Evolutionary conservation across 345 rosid genomes (phyloP).

Genomic region (Salix udensis): DNA sequence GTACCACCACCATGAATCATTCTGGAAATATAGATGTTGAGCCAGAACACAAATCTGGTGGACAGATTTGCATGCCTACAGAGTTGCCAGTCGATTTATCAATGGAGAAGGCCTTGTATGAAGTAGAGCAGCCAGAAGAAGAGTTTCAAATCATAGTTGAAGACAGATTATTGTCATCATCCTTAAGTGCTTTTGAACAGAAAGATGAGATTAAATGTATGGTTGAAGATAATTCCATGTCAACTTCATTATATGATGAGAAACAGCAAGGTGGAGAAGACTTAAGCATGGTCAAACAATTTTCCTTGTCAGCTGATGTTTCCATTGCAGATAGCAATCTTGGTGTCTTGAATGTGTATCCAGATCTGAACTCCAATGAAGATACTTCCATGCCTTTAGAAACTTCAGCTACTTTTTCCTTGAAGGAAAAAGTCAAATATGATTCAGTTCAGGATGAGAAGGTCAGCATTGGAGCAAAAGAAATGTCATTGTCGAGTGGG

Average conservation of each 20-base stretch:
- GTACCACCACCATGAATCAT: neutral
- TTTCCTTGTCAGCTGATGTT: constrained; percentile 18
- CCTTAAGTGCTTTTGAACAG: neutral
- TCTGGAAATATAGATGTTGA: neutral
- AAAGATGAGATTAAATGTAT: constrained; percentile 3
- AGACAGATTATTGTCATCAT: neutral
- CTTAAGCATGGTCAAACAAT: constrained; percentile 14
- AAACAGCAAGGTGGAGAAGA: constrained; percentile 32
- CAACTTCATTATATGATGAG: neutral
- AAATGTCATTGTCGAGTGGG: constrained; percentile 6
- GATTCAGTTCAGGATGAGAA: constrained; percentile 27
- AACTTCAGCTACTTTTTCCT: constrained; percentile 17
- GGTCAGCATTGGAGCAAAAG: constrained; percentile 18
- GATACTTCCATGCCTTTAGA: constrained; percentile 19
- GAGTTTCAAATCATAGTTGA: neutral
- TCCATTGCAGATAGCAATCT: constrained; percentile 10
- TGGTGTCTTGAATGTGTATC: constrained; percentile 18
- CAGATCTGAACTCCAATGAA: constrained; percentile 17
- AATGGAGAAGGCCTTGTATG: neutral
- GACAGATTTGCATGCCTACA: constrained; percentile 5
- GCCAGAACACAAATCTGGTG: constrained; percentile 3
- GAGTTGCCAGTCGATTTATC: neutral
- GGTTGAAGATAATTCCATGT: constrained; percentile 12
- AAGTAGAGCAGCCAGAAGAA: constrained; percentile 8
- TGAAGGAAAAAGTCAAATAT: constrained; percentile 6